Evolutionary conservation across 1,139 yeast species (phyloP), one percentile per base, ranked within the genome.

Genomic region (Protomyces inundatus): DNA sequence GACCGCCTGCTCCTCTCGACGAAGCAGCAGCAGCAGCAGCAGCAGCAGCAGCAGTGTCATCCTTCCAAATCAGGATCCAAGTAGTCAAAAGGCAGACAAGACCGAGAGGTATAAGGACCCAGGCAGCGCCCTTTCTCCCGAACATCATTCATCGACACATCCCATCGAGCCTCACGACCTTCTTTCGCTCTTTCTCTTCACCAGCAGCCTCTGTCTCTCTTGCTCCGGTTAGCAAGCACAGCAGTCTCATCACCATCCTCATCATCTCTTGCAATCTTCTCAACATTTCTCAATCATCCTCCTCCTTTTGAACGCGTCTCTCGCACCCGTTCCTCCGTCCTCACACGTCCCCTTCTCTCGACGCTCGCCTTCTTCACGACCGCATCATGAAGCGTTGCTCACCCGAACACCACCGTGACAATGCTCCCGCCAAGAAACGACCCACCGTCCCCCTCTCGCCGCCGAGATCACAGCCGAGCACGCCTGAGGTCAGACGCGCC

Each of bases 361-460:
- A 42, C 48, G 1, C 32, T n/a, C 9, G 30, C 32, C 48, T 30
- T 16, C 48, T 42, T 36, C 12, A 36, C 12, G 12, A 7, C 23
- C 16, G 16, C 48, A 42, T 4, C 30, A 52, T 58, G 45, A 58
- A 58, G 45, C 51, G 62, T 33, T 40, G 46, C 16, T 58, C 62
- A 10, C 62, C 62, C 33, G 56, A 52, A 42, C 35, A 39, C 6
- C 62, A 58, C 32, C 35, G 62, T 10, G 62, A 58, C 53, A 42
- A 51, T n/a, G 56, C 56, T 36, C 56, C 62, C 5, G 42, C 62
- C 9, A 58, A 58, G 56, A 58, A 55, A 37, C 42, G 62, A 16
- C 52, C 62, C 14, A 58, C 56, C 10, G 48, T 42, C 33, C 62
- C 62, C 32, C 62, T 55, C n/a, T 58, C 62, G 10, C 62, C 62